Base-by-base conservation (phyloP, 208 protist species). In the Acanthamoeba castellanii region DNA sequence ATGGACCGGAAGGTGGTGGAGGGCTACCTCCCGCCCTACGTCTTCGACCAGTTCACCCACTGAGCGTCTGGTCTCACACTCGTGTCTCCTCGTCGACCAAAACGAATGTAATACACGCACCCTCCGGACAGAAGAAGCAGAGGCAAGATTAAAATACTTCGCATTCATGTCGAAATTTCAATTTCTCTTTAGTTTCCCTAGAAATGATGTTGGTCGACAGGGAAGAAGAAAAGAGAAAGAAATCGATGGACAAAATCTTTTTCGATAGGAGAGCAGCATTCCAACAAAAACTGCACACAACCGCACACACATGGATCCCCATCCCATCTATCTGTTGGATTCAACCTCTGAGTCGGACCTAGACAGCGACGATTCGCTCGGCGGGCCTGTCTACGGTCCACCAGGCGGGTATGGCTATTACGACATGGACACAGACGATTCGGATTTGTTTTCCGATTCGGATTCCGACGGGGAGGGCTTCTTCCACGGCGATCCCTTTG, bases 31-130 rank as follows among this genome's bases (percentile, higher is more conserved):
- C 96, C 96, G 50, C 14, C 92, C 52, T 97, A 96, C 89, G 68
- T 97, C 42, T 97, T 97, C 52, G 87, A 96, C 92, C 45, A 91
- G 81, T 90, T 95, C 78, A 90, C 50, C 22, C 93, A 95, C 93
- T 90, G 32, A 95, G 32, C 37, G 14, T 61, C n/a, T 4, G 4
- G 0, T 57, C 50, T 0, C 16, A 11, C 50, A 57, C 50, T 42
- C 37, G 37, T 42, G 37, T 3, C 37, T 3, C 37, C 37, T 42
- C 37, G 37, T 42, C 37, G 37, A 42, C 37, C 45, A 47, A 47
- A 47, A 47, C 45, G 45, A 47, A 47, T 47, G 45, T 47, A n/a
- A n/a, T n/a, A n/a, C n/a, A n/a, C n/a, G n/a, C n/a, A n/a, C n/a
- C n/a, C n/a, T n/a, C n/a, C n/a, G n/a, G n/a, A n/a, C n/a, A n/a